Evolutionary conservation across 768 basidiomycete genomes (phyloP).

Genomic region (Trametes cingulata): DNA sequence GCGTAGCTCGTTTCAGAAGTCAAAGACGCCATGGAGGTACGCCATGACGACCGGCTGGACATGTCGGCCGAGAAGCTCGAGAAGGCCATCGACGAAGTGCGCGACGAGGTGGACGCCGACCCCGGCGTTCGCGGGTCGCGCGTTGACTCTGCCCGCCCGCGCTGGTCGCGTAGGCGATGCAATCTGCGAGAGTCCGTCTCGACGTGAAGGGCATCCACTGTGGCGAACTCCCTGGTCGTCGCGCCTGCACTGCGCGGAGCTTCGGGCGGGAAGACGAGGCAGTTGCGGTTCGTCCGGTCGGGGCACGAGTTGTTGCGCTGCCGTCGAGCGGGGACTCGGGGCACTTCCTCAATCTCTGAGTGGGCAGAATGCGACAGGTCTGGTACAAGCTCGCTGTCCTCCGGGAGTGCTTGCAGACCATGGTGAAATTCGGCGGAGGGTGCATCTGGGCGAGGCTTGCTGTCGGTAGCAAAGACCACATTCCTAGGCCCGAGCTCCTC

Average conservation of each 20-base stretch:
- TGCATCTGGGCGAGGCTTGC: constrained; percentile 15
- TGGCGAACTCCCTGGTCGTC: neutral
- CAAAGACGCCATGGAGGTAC: constrained; percentile 23
- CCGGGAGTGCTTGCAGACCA: constrained; percentile 50
- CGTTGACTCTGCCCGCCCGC: neutral
- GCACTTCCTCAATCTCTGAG: constrained; percentile 10
- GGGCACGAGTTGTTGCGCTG: constrained; percentile 28
- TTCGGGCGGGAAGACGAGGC: constrained; percentile 25
- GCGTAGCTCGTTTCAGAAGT: constrained; percentile 16
- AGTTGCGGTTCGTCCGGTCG: constrained; percentile 29
- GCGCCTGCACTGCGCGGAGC: constrained; percentile 9
- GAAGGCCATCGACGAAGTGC: constrained; percentile 22
- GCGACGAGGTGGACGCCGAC: constrained; percentile 20
- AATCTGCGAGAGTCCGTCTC: constrained; percentile 3
- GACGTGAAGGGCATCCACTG: neutral
- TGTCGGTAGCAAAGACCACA: constrained; percentile 7
- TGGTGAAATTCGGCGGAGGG: constrained; percentile 16
- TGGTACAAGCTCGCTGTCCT: constrained; percentile 45
- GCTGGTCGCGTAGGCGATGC: neutral
- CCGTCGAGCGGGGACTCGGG: constrained; percentile 22
- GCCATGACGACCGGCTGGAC: constrained; percentile 28
- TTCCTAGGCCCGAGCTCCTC: constrained; percentile 6
- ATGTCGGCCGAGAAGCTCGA: constrained; percentile 26
- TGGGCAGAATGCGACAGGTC: constrained; percentile 1
- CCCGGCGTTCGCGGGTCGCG: constrained; percentile 10